A percentile compares a stretch with the other conserved stretches of the same genome.
phyloP scores from a whole-genome alignment of 225 moss, liverwort and hornwort species.

The Rhytidiadelphus loreus region DNA sequence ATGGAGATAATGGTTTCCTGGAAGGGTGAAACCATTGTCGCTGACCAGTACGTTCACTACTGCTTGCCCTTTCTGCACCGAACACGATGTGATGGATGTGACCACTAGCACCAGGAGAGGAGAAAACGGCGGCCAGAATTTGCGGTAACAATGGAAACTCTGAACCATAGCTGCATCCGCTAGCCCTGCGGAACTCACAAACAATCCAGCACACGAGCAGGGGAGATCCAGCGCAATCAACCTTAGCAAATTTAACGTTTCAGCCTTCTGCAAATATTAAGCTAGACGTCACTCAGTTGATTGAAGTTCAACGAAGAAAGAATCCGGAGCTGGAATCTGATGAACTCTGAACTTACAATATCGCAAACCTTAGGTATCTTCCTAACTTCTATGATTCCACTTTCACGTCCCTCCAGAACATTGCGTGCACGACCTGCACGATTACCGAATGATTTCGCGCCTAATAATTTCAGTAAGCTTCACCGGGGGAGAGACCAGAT shows the following conservation, averaged over 20 bases:
- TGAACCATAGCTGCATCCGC: slow-evolving; percentile 3
- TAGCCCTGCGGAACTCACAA: neutral
- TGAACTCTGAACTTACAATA: neutral
- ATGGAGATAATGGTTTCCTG: neutral
- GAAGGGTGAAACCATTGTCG: neutral
- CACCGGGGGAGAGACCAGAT: neutral
- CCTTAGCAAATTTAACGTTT: neutral
- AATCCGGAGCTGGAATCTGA: neutral
- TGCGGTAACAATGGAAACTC: neutral
- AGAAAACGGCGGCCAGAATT: neutral
- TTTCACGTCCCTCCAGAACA: neutral
- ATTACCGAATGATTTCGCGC: too few species aligned
- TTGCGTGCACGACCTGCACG: neutral
- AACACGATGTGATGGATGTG: neutral
- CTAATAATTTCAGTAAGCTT: neutral
- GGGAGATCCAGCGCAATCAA: neutral
- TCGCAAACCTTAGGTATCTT: neutral
- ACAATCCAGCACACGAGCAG: neutral
- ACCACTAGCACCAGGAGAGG: neutral
- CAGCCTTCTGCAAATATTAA: neutral
- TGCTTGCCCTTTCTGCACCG: neutral
- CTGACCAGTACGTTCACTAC: neutral
- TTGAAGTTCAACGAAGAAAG: neutral
- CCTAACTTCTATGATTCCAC: neutral
- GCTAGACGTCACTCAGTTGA: neutral